Conservation (phyloP, 2,329 filamentous ascomycete species). For the Diatrype stigma region DNA sequence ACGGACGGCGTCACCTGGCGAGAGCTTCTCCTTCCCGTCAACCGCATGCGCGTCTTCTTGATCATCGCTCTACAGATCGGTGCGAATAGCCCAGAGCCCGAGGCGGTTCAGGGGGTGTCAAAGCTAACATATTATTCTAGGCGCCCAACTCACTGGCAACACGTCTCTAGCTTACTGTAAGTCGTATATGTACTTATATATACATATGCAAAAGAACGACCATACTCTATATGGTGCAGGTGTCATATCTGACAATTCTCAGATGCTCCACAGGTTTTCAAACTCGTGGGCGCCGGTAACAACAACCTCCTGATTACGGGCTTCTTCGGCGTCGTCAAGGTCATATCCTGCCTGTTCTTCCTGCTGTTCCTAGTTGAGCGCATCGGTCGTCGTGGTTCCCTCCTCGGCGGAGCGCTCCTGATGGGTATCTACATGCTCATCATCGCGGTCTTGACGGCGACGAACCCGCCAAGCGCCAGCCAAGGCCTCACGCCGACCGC, state of each 20-base stretch:
- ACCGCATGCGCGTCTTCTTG: slow-evolving; percentile 41
- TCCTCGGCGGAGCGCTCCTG: slow-evolving; percentile 37
- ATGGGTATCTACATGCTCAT: slow-evolving; percentile 43
- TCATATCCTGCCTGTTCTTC: slow-evolving; percentile 44
- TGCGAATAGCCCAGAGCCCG: not conserved
- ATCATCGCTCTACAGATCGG: slow-evolving; percentile 44
- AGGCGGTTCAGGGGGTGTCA: slow-evolving; percentile 1
- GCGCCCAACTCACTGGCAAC: slow-evolving; percentile 9
- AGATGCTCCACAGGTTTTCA: slow-evolving; percentile 50
- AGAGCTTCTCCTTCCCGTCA: slow-evolving; percentile 39
- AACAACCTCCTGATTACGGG: slow-evolving; percentile 45
- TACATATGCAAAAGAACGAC: too few species aligned
- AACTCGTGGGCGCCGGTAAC: slow-evolving; percentile 41
- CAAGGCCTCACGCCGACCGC: slow-evolving; percentile 33
- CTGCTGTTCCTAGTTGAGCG: slow-evolving; percentile 50
- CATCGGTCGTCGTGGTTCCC: slow-evolving; percentile 36
- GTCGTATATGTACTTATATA: not conserved
- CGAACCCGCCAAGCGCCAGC: slow-evolving; percentile 23
- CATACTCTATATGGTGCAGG: too few species aligned
- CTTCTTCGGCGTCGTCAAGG: slow-evolving; percentile 51
- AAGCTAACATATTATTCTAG: slow-evolving; percentile 6
- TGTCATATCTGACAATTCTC: not conserved
- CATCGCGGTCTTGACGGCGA: slow-evolving; percentile 41
- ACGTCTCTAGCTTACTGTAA: slow-evolving; percentile 44
- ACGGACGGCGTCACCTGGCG: slow-evolving; percentile 39